Conservation (phyloP, 345 rosid genomes). For the Lepidium sativum region DNA sequence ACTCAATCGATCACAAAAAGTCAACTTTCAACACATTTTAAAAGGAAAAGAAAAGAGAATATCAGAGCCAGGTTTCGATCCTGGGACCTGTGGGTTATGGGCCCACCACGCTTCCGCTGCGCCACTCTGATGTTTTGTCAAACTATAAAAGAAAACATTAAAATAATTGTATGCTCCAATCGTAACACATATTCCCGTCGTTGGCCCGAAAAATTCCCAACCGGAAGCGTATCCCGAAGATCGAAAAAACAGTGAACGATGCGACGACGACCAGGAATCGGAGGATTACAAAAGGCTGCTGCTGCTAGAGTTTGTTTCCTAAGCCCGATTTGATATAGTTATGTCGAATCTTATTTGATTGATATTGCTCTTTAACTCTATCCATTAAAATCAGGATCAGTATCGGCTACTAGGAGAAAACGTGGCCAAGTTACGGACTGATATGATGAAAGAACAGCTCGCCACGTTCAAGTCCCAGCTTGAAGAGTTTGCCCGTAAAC, state of each 20-base stretch:
- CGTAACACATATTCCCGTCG: neutral
- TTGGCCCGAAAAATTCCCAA: neutral
- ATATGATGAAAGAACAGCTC: conserved; percentile 97
- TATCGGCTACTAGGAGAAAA: conserved; percentile 78
- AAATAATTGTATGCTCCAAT: neutral
- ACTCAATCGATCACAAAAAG: no score
- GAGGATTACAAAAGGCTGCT: conserved; percentile 81
- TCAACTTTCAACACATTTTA: no score
- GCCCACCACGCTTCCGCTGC: conserved; percentile 90
- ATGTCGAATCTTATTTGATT: neutral
- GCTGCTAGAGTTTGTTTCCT: conserved; percentile 62
- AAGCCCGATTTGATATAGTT: neutral
- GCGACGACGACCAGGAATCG: conserved; percentile 89
- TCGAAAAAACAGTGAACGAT: conserved; percentile 23
- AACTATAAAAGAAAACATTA: no score
- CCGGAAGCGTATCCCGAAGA: neutral
- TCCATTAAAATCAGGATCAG: conserved; percentile 44
- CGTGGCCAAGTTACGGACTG: conserved; percentile 78
- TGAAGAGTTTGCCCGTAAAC: conserved; percentile 86
- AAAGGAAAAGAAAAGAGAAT: neutral
- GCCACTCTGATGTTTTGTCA: conserved; percentile 54
- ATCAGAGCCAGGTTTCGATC: conserved; percentile 75
- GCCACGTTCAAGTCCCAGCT: conserved; percentile 79
- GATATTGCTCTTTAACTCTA: neutral
- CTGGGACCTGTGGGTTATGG: conserved; percentile 83